Percentiles rank a stretch among this genome's conserved stretches.
phyloP scores from a whole-genome alignment of 352 stramenopile genomes.

The Phytophthora quininea region DNA sequence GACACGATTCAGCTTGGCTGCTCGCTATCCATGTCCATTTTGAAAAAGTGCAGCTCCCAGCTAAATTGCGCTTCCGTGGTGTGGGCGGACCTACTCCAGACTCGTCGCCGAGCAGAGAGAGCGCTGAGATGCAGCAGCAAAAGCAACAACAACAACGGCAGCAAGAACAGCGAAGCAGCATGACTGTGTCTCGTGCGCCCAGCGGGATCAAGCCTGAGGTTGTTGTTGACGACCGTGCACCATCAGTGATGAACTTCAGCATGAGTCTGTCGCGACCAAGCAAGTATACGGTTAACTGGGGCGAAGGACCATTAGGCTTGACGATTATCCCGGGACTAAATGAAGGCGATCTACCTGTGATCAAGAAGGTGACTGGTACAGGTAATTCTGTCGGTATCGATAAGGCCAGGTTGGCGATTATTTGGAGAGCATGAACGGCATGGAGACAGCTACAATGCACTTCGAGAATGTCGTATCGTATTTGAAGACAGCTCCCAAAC shows the following conservation, averaged over 20 bases:
- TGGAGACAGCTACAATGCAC: conserved; percentile 64
- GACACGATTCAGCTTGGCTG: conserved; percentile 89
- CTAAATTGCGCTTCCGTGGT: conserved; percentile 84
- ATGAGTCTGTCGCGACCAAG: conserved; percentile 66
- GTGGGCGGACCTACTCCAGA: conserved; percentile 62
- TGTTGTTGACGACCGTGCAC: conserved; percentile 27
- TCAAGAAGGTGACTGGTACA: conserved; percentile 89
- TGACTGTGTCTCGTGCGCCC: conserved; percentile 31
- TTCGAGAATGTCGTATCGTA: conserved; percentile 87
- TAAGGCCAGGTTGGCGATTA: conserved; percentile 84
- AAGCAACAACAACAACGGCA: not conserved
- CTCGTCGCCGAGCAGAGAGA: conserved; percentile 21
- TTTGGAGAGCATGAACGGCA: conserved; percentile 84
- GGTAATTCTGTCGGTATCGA: conserved; percentile 82
- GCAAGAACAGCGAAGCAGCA: conserved; percentile 18
- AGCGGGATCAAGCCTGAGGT: conserved; percentile 29
- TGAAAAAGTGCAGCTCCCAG: conserved; percentile 89
- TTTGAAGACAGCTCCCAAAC: conserved; percentile 82
- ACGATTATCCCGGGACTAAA: conserved; percentile 87
- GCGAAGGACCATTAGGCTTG: conserved; percentile 76
- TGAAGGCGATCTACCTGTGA: conserved; percentile 81
- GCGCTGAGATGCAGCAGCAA: conserved; percentile 12
- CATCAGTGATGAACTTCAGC: conserved; percentile 46
- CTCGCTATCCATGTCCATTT: conserved; percentile 88
- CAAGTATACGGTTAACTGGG: conserved; percentile 83